Base-by-base conservation (phyloP, 106 monocot genomes). In the Iris macrosiphon region DNA sequence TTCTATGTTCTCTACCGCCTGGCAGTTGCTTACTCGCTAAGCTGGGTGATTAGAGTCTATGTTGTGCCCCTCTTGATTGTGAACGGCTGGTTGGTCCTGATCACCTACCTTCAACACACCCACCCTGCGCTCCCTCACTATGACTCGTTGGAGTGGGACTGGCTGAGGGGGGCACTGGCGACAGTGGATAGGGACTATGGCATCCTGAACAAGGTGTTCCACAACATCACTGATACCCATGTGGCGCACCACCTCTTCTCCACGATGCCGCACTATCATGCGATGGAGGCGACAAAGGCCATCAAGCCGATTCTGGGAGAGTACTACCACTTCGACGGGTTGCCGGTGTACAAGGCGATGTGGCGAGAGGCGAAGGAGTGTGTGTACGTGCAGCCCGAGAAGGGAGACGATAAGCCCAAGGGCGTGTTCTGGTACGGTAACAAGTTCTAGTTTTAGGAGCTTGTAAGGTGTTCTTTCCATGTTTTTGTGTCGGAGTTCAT, bases 131-230 rank as follows among this genome's bases (percentile, higher is more conserved):
- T 79, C 52, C 75, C 84, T 4, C 75, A 72, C 64, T 84, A 79
- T 63, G 75, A 79, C 45, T 63, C 75, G 9, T 20, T 43, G 18
- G 83, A 83, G 49, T 83, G 83, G 83, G 83, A 83, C 42, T 83
- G 83, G 83, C 74, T 83, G 14, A 60, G 78, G 17, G 83, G 83
- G n/a, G 78, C 74, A 10, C 45, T 85, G 34, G 71, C 79, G 10
- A 79, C 84, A 6, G 65, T 85, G 12, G 84, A 85, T 32, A 31
- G 55, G 14, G 65, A 74, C 55, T 79, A 80, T 42, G 75, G 70
- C 10, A 5, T 57, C 2, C 61, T 79, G 8, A 79, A 79, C 49
- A 49, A 35, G 34, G 74, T 79, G 32, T 74, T 79, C 64, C 79
- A 79, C 31, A 53, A 69, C 69, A 79, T 70, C 32, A 74, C 69